Evolutionary conservation across 768 basidiomycete species (phyloP).

Genomic region (Lactarius hengduanensis): DNA sequence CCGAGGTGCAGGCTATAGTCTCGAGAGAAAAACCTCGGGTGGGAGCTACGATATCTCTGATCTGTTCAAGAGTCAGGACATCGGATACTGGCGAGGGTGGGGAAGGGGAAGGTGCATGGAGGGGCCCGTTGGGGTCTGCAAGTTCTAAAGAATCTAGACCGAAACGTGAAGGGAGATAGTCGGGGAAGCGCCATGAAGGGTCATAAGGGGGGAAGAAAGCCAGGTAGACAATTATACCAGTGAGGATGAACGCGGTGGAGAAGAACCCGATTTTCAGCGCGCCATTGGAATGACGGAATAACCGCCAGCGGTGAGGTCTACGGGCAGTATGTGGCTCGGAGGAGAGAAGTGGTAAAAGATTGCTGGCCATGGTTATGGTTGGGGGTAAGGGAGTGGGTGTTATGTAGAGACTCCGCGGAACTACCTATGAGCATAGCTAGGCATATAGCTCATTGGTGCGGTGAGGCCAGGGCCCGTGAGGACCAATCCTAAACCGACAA

Average conservation of each 20-base stretch:
- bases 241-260: constrained; percentile 12
- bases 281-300: not conserved
- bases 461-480: not conserved
- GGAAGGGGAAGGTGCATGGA: not conserved
- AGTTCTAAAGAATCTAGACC: not conserved
- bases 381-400: not conserved
- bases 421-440: not conserved
- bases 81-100: not conserved
- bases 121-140: not conserved
- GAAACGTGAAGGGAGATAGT: not conserved
- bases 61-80: constrained; percentile 35
- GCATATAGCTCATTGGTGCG: not conserved
- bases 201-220: not conserved
- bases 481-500: not conserved
- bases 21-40: constrained; percentile 46
- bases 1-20: constrained; percentile 46
- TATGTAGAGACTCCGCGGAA: not conserved
- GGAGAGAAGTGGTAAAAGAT: not conserved
- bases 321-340: not conserved
- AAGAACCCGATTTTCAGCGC: not conserved
- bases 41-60: constrained; percentile 37
- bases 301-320: constrained; percentile 5
- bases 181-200: not conserved
- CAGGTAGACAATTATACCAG: constrained; percentile 17
- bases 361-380: not conserved